phyloP scores from a whole-genome alignment of 441 rosid genomes.

The Populus tomentosa region DNA sequence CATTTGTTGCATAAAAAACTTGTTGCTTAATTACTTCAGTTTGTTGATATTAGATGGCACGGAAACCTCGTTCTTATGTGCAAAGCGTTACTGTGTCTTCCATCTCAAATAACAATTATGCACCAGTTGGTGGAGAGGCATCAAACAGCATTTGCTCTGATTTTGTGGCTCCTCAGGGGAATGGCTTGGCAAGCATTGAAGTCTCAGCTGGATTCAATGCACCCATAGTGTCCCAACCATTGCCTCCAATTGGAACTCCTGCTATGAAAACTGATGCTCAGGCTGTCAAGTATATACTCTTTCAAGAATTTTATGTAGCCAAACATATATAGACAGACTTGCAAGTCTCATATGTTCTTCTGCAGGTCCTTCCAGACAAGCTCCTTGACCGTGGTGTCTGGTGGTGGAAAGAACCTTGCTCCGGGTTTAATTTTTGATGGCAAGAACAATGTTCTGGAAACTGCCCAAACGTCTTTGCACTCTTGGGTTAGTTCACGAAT shows the following conservation, averaged over 20 bases:
- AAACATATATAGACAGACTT: constrained; percentile 1
- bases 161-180: constrained; percentile 35
- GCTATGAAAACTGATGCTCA: constrained; percentile 52
- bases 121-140: constrained; percentile 39
- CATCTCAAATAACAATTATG: constrained; percentile 41
- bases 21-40: constrained; percentile 15
- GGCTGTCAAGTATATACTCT: constrained; percentile 47
- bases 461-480: constrained; percentile 58
- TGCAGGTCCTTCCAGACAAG: constrained; percentile 55
- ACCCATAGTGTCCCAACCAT: constrained; percentile 40
- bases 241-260: constrained; percentile 84
- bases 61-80: constrained; percentile 45
- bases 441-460: constrained; percentile 56
- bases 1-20: constrained; percentile 1
- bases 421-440: constrained; percentile 49
- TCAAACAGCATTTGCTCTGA: constrained; percentile 31
- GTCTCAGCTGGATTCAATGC: constrained; percentile 39
- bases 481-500: constrained; percentile 67
- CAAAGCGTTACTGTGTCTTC: constrained; percentile 31
- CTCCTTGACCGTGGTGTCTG: constrained; percentile 35
- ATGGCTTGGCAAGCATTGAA: constrained; percentile 33
- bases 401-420: constrained; percentile 41
- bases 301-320: constrained; percentile 10
- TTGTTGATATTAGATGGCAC: constrained; percentile 47
- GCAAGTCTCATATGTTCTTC: constrained; percentile 20